Percentiles rank a stretch among this genome's conserved stretches.
Evolutionary conservation across 2,329 filamentous ascomycete species (phyloP).

Genomic region (Fusarium piperis): DNA sequence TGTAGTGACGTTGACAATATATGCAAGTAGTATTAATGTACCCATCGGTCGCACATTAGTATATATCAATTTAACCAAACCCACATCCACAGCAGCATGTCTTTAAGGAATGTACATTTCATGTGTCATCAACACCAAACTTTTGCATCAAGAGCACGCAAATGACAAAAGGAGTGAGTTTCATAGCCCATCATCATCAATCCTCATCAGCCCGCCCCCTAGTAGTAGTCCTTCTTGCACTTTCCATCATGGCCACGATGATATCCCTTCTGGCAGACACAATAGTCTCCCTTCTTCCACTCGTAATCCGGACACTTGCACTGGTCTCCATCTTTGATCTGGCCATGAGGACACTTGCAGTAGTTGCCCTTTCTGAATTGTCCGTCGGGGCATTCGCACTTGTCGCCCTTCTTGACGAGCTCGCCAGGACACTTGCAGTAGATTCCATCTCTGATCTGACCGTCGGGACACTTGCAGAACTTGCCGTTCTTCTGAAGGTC

Average conservation of each 20-base stretch:
- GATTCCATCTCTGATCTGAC: background rate
- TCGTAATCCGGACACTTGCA: background rate
- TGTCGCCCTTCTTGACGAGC: background rate
- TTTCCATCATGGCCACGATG: background rate
- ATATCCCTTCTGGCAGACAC: background rate
- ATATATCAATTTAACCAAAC: background rate
- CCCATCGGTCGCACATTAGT: background rate
- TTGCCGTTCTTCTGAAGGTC: background rate
- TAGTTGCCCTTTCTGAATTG: background rate
- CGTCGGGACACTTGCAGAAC: background rate
- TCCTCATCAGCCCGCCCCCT: background rate
- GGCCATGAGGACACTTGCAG: background rate
- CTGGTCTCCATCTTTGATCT: background rate
- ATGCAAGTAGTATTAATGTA: background rate
- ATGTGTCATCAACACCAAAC: background rate
- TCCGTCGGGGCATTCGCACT: background rate
- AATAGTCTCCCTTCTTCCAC: background rate
- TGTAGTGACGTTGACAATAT: too few relatives aligned
- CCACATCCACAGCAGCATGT: background rate
- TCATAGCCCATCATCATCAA: background rate
- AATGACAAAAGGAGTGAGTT: background rate
- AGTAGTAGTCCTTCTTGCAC: background rate
- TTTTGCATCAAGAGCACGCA: background rate
- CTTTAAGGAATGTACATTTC: background rate
- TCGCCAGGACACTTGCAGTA: background rate